Evolutionary conservation across 441 rosid genomes (phyloP).

Genomic region (Erodium trifolium): DNA sequence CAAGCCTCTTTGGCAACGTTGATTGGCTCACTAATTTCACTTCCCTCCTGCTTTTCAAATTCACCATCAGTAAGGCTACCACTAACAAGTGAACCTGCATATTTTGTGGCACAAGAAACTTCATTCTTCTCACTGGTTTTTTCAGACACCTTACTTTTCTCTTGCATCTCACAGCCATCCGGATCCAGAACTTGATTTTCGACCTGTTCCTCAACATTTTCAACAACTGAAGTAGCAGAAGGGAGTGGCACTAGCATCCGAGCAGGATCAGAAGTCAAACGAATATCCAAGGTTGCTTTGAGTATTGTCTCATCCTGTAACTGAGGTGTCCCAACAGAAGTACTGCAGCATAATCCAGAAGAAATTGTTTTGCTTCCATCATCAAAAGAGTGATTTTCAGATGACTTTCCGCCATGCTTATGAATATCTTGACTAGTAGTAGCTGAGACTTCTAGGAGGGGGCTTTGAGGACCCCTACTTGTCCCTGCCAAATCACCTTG

Average conservation of each 20-base stretch:
- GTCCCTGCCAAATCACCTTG: constrained; percentile 32
- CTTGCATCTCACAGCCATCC: constrained; percentile 19
- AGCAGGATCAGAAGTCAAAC: constrained; percentile 24
- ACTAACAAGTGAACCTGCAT: constrained; percentile 18
- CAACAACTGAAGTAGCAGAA: constrained; percentile 19
- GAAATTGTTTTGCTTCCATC: constrained; percentile 13
- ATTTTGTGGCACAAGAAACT: constrained; percentile 17
- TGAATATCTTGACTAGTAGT: constrained; percentile 18
- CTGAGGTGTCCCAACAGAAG: constrained; percentile 19
- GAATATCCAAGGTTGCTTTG: constrained; percentile 23
- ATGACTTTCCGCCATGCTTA: constrained; percentile 16
- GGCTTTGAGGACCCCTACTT: constrained; percentile 20
- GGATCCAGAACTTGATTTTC: constrained; percentile 21
- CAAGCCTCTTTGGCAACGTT: constrained; percentile 14
- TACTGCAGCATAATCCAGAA: constrained; percentile 16
- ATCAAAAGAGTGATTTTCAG: constrained; percentile 13
- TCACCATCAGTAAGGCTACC: constrained; percentile 16
- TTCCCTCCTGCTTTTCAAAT: constrained; percentile 18
- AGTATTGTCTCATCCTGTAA: constrained; percentile 29
- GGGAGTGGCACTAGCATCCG: constrained; percentile 24
- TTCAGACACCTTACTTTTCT: constrained; percentile 23
- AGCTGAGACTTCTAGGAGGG: constrained; percentile 23
- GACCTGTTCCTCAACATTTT: constrained; percentile 18
- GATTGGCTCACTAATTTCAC: constrained; percentile 17
- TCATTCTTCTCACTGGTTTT: constrained; percentile 16